Evolutionary conservation across 139 green algal species (phyloP), one percentile per base, ranked within the genome.

Genomic region (Prasinococcaceae sp.): DNA sequence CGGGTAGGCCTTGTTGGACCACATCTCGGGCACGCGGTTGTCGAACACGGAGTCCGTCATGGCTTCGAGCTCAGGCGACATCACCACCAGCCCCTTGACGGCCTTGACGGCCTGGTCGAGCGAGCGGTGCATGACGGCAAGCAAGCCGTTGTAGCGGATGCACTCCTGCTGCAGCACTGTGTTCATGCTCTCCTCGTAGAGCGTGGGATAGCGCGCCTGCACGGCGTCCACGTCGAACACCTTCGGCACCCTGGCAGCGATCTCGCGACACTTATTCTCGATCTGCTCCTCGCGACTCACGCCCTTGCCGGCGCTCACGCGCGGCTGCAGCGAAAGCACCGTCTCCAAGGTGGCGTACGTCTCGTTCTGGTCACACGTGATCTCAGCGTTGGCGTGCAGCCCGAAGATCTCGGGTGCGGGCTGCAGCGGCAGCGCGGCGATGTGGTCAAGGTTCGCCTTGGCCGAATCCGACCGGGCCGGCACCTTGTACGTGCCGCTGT

Each of bases 111-210:
- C 71, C 53, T 84, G 30, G 16, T 57, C 37, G 41, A 89, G 74
- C 5, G 47, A 72, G 12, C 19, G 30, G 30, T 55, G 49, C 65
- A 89, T 85, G 1, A 79, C 61, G 3, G 9, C 57, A 24, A 84
- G 58, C 53, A 89, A 60, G 1, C 17, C 51, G 60, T 89, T 89
- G 74, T 86, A 89, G 16, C 69, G 53, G 39, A 76, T 71, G 65
- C 70, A 78, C 64, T 76, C 73, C 55, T 70, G 58, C 40, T 50
- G 66, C 36, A 92, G 66, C 60, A 92, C 82, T 8, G 82, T 92
- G 79, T 92, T 92, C 82, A 92, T 92, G 57, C 52, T 75, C 73
- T 92, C 73, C 40, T 76, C 47, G 75, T 92, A 86, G 1, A 53
- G 77, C 22, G 81, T 87, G 20, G 82, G 82, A 53, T 85, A 88